These are phyloP conservation scores for Bolboschoenoplectus hybrid DNA, from an alignment of 202 grass and related monocot genomes.

Conservation along the genomic window DNA sequence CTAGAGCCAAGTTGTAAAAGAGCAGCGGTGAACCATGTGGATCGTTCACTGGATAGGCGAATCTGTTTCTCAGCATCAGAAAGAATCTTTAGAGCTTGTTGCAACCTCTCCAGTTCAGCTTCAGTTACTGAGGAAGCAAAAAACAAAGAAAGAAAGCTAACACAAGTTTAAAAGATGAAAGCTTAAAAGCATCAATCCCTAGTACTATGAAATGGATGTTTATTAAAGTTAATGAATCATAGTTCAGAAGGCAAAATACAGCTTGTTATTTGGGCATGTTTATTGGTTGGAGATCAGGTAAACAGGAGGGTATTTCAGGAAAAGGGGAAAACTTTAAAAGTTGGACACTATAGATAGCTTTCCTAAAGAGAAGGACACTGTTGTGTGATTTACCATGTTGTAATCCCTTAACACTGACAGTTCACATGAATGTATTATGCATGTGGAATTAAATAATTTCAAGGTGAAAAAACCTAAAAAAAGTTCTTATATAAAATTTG, in stretches of 20 bases:
- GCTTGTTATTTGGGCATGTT: constrained; percentile 3
- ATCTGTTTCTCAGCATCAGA: constrained; percentile 97
- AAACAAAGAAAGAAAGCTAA: constrained; percentile 13
- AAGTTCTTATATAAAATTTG: constrained; percentile 8
- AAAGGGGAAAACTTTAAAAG: neutral
- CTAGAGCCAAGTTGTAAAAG: constrained; percentile 88
- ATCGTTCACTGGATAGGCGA: constrained; percentile 86
- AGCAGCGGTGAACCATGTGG: constrained; percentile 96
- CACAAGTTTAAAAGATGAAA: constrained; percentile 25
- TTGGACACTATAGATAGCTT: neutral
- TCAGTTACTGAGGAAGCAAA: constrained; percentile 68
- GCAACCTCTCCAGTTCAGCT: constrained; percentile 90
- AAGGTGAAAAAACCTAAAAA: neutral
- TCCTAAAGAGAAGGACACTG: neutral
- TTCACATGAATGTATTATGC: neutral
- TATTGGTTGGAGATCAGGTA: neutral
- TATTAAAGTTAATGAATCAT: neutral
- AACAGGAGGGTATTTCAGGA: neutral
- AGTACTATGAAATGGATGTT: neutral
- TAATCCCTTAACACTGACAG: constrained; percentile 26
- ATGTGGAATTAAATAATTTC: neutral
- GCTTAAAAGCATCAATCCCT: neutral
- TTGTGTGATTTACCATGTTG: neutral
- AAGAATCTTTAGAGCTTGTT: constrained; percentile 91
- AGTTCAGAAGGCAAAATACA: neutral